Conservation (phyloP, 768 basidiomycete genomes). For the Leccinum variicolor region DNA sequence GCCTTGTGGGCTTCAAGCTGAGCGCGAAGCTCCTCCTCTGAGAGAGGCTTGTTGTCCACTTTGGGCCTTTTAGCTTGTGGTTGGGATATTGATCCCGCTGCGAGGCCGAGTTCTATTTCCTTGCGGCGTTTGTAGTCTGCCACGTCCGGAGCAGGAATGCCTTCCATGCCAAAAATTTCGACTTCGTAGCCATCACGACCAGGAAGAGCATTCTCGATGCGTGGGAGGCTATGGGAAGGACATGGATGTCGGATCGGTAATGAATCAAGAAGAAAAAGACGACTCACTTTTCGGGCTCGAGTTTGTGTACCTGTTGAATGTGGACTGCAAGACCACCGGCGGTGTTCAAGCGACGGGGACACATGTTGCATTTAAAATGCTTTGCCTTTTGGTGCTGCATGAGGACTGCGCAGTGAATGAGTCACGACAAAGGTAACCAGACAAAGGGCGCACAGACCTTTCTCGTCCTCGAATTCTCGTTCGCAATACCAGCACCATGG, state of each 20-base stretch:
- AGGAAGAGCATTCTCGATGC: slow-evolving; percentile 94
- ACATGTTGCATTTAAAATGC: slow-evolving; percentile 97
- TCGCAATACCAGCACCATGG: slow-evolving; percentile 99
- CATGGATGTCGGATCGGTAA: slow-evolving; percentile 11
- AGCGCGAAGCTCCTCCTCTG: slow-evolving; percentile 79
- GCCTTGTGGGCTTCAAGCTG: slow-evolving; percentile 89
- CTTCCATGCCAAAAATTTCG: slow-evolving; percentile 99
- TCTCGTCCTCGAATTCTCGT: slow-evolving; percentile 99
- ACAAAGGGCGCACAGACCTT: slow-evolving; percentile 51
- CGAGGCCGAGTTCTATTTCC: slow-evolving; percentile 88
- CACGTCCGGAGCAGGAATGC: slow-evolving; percentile 90
- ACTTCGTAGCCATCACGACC: slow-evolving; percentile 98
- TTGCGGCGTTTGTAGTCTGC: slow-evolving; percentile 96
- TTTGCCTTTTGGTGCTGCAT: slow-evolving; percentile 99
- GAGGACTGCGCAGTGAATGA: slow-evolving; percentile 54
- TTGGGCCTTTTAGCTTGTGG: slow-evolving; percentile 80
- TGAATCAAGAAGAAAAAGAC: neutral
- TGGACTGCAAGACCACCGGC: slow-evolving; percentile 98
- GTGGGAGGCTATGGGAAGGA: slow-evolving; percentile 52
- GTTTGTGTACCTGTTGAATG: slow-evolving; percentile 97
- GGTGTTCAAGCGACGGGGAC: slow-evolving; percentile 92
- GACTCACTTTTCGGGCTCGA: slow-evolving; percentile 78
- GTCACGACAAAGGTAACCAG: neutral
- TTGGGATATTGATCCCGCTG: slow-evolving; percentile 77
- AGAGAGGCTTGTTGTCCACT: slow-evolving; percentile 69